Evolutionary conservation across 352 stramenopile species (phyloP), one percentile per base, ranked within the genome.

Genomic region (Phytophthora palmivora): DNA sequence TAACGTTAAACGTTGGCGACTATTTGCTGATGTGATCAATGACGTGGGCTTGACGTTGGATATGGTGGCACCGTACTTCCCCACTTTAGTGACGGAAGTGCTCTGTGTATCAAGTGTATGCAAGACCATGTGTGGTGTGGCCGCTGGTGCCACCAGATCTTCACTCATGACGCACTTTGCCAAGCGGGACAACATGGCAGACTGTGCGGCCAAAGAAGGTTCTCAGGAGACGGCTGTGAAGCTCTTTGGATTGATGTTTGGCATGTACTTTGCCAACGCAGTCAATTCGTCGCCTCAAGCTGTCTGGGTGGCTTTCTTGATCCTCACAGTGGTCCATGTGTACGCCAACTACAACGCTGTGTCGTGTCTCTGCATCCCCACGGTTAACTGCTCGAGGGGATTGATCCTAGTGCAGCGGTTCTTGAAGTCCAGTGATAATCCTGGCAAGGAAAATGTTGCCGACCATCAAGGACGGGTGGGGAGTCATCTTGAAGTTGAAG

Each of bases 21-120:
- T 99, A 0, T 97, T 98, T 69, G 96, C 96, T 11, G 96, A 99
- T 82, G 83, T 98, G 24, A 95, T 98, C 47, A 98, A 98, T 72
- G 95, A 99, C 80, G 72, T 98, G 21, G 95, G 91, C 2, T 79
- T 99, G 14, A 97, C 92, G 33, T 67, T 98, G 2, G 84, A 93
- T 42, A 93, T 93, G 82, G 64, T 93, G 15, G 84, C 84, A 33
- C 84, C 84, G 0, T 83, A 87, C 65, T 88, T 88, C 48, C 82
- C 82, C n/a, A 60, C 62, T 46, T 52, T 88, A 49, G 82, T 91
- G 19, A 93, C 84, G 0, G 52, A 91, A 43, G 67, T 91, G 37
- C 63, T 93, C 14, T 97, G 85, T 38, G 59, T 97, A 15, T 95
- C 92, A 16, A 97, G 90, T 0, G 59, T 98, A 10, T 97, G 92